Evolutionary conservation across 805 yeast species (phyloP), one percentile per base, ranked within the genome.

Genomic region (Cyberlindnera misumaiensis): DNA sequence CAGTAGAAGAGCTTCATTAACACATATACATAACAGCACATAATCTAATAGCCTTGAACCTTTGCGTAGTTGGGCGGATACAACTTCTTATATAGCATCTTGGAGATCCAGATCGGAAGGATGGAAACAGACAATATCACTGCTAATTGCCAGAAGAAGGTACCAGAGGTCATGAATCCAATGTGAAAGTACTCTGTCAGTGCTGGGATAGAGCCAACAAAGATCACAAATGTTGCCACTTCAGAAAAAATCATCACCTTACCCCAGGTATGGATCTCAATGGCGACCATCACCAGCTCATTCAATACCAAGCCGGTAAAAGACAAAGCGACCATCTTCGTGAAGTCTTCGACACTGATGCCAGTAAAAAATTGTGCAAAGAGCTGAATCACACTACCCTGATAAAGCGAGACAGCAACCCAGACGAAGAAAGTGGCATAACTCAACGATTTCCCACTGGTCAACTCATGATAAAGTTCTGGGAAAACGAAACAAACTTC

Each of bases 51-150:
- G 44, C 84, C 93, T 59, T 89, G 97, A 30, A 93, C 97, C 60
- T 93, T 93, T 8, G 97, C 97, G 59, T 93, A 93, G 55, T 86
- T 87, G 25, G 98, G 98, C 3, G 98, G 97, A 49, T 88, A 76
- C 40, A 93, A 60, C 44, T 68, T 77, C 46, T 95, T 72, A 54
- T 81, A 78, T 13, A 90, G 64, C 4, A 83, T 69, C 59, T 85
- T 85, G 3, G 80, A 79, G 2, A 82, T 64, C 96, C 96, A 90
- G 2, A 90, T 94, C 0, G 98, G 98, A 28, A 87, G 60, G 41
- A 90, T 66, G 6, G 96, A 82, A 4, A 85, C 64, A 0, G 76
- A 68, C 30, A 89, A 62, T 11, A 85, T 80, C 8, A 82, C 64
- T 3, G 70, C 59, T 6, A 75, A 60, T 55, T 84, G 89, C 83